Percentiles rank a stretch among this genome's conserved stretches.
These are phyloP conservation scores for Talaromyces sp. DNA, from an alignment of 2,329 filamentous ascomycete species.

Conservation along the genomic window DNA sequence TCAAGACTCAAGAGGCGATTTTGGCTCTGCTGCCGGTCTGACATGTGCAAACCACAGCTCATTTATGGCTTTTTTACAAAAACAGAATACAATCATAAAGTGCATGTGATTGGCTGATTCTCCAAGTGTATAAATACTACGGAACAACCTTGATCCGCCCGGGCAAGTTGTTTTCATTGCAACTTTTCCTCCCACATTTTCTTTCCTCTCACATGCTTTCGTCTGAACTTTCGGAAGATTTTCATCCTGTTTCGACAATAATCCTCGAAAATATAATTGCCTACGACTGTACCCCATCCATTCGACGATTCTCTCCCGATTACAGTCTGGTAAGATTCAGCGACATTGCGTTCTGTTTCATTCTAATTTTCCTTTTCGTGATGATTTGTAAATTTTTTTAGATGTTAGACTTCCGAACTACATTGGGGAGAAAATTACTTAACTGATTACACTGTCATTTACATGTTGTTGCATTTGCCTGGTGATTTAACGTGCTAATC, in stretches of 20 bases:
- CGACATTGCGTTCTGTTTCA: neutral
- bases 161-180: neutral
- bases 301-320: neutral
- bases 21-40: too few species aligned
- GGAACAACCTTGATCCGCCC: neutral
- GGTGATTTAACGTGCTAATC: neutral
- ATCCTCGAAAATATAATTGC: neutral
- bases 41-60: too few species aligned
- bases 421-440: conserved; percentile 35
- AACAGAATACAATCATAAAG: neutral
- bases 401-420: conserved; percentile 46
- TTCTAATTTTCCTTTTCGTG: conserved; percentile 15
- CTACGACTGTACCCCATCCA: neutral
- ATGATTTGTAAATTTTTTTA: conserved; percentile 39
- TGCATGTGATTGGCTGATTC: neutral
- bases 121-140: neutral
- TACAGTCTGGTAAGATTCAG: neutral
- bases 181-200: neutral
- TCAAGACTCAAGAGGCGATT: too few species aligned
- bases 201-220: neutral
- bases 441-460: neutral
- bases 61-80: too few species aligned
- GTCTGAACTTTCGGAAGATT: neutral
- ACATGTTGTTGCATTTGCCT: neutral
- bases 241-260: neutral